Conservation (phyloP, 106 monocot species). For the Amphibolis antarctica region DNA sequence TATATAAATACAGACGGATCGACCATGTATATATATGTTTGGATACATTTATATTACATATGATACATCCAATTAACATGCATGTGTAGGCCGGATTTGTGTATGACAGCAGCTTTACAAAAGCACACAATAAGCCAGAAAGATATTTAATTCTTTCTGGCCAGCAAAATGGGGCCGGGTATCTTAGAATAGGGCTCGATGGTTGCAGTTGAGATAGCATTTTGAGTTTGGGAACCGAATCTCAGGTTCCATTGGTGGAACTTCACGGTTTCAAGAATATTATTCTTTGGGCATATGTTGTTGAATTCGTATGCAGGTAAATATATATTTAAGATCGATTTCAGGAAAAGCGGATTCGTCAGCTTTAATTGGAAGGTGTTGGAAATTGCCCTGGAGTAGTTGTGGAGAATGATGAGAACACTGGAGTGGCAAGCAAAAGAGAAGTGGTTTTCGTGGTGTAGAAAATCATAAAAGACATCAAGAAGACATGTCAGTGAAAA, state of each 20-base stretch:
- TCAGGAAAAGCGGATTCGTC: slow-evolving; percentile 6
- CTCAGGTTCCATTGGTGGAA: slow-evolving; percentile 1
- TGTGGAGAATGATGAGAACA: slow-evolving; percentile 5
- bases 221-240: background rate
- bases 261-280: slow-evolving; percentile 1
- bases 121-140: background rate
- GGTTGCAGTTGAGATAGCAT: slow-evolving; percentile 5
- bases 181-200: slow-evolving; percentile 2
- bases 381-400: slow-evolving; percentile 15
- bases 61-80: no score
- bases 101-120: no score
- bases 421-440: background rate
- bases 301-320: no score
- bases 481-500: slow-evolving; percentile 2
- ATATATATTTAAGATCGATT: no score
- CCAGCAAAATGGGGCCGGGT: background rate
- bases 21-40: no score
- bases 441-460: background rate
- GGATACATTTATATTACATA: no score
- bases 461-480: no score
- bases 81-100: no score
- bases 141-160: slow-evolving; percentile 2
- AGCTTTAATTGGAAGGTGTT: slow-evolving; percentile 13
- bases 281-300: background rate
- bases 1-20: no score